Conservation (phyloP, 306 rosid genomes). For the Astragalus membranaceus region DNA sequence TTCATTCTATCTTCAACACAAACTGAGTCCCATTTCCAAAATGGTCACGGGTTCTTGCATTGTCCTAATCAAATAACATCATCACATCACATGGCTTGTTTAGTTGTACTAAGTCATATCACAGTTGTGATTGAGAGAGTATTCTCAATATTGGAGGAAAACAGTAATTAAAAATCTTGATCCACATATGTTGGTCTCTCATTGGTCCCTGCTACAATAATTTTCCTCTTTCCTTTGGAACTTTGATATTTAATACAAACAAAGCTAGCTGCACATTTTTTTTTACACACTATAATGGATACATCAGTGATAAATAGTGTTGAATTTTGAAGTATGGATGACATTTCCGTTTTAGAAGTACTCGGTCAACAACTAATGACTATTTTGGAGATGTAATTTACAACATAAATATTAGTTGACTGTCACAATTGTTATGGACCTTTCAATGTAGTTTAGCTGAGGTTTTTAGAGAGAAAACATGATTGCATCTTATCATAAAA, state of each 20-base stretch:
- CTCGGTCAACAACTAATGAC: not conserved
- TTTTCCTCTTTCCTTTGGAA: too few species aligned
- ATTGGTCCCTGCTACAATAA: not conserved
- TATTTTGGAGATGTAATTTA: not conserved
- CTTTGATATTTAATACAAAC: too few species aligned
- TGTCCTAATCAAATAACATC: not conserved
- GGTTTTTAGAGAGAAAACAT: not conserved
- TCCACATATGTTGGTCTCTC: not conserved
- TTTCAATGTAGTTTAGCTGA: not conserved
- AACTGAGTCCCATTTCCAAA: not conserved
- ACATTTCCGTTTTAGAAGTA: not conserved
- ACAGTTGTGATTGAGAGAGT: not conserved
- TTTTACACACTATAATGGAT: not conserved
- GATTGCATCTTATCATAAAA: not conserved
- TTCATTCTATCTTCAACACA: not conserved
- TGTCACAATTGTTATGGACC: not conserved
- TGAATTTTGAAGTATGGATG: not conserved
- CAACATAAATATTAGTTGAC: not conserved
- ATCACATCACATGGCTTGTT: not conserved
- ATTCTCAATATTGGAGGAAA: not conserved
- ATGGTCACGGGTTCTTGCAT: not conserved
- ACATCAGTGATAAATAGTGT: not conserved
- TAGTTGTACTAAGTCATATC: not conserved
- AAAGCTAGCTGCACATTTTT: not conserved
- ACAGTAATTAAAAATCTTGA: not conserved